Base-by-base conservation (phyloP, 148 eudicot species). In the Fagopyrum tataricum region DNA sequence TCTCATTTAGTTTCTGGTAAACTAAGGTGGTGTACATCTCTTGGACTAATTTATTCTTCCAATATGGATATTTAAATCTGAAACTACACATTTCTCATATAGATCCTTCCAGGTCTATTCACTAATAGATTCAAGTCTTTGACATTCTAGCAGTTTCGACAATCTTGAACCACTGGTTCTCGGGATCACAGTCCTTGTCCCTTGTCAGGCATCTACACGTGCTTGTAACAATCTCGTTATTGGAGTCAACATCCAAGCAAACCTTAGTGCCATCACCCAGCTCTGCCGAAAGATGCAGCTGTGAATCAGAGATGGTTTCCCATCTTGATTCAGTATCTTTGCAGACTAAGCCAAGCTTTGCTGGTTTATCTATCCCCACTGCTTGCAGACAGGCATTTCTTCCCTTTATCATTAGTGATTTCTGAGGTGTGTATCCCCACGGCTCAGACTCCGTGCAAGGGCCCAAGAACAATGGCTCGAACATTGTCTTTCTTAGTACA, bases 151-250 rank as follows among this genome's bases (percentile, higher is more conserved):
- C 64, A 56, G 64, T 59, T 37, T 59, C 14, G 3, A 59, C 13
- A 59, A 59, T 59, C 75, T 90, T 91, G 84, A 95, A 95, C 98
- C 97, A 95, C 79, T 91, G 97, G 67, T 85, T 85, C 31, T 68
- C 84, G 21, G 97, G 97, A 76, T 91, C 93, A 46, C 98, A 91
- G 6, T 48, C 71, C 15, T 74, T 80, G 51, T 85, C 82, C 42
- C 51, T 75, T 15, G 75, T 78, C 62, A 86, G 69, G 72, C 99
- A 95, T 58, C 86, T 88, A 76, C 98, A 94, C 0, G 67, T 62
- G 43, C 76, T 84, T 1, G 97, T 88, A 61, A 89, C 39, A 10
- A 91, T 69, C 3, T 72, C 53, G 10, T 88, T 61, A 59, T 83
- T 84, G 11, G 11, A 15, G 44, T 41, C 46, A 2, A 91, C 82